Evolutionary conservation across 2,329 filamentous ascomycete genomes (phyloP), one percentile per base, ranked within the genome.

Genomic region (Coniochaeta sp.): DNA sequence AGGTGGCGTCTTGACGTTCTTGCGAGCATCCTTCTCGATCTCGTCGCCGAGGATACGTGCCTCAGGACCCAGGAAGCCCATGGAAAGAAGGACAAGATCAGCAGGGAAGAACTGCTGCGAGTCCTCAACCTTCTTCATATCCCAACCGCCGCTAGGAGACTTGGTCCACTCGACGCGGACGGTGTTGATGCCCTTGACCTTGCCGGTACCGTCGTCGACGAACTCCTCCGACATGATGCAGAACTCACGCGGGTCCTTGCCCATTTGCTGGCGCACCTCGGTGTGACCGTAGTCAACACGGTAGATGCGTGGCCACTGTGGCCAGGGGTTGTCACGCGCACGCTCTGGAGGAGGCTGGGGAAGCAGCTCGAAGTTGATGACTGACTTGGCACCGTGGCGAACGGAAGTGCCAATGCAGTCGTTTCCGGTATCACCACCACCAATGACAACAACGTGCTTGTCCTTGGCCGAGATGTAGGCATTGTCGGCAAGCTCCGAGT

Each of bases 141-240:
- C 93, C 93, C 93, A 98, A 52, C 93, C 93, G 66, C 93, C 93
- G 63, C 85, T 88, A 31, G 90, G 83, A 59, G 87, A 91, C 81
- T 93, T 95, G 68, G 91, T 95, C 93, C 93, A 98, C 74, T 97
- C 93, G 50, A 98, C 93, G 59, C 93, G 91, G 62, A 95, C 86
- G 50, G 92, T 96, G 77, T 95, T 96, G 82, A 98, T 96, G 64
- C 93, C 93, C 81, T 92, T 96, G 71, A 98, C 91, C 65, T 89
- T 88, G 72, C 93, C 93, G 57, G 77, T 85, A 63, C 91, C 93
- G 68, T 96, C 91, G 66, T 93, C 91, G 63, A 96, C 91, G 67
- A 98, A 98, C 69, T 96, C 91, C 79, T 96, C 93, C 19, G 92
- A 96, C 91, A 97, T 96, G 77, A 98, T 92, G 79, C 93, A 97